Conservation (phyloP, 2,329 filamentous ascomycete genomes). For the Phyllosticta citriasiana region DNA sequence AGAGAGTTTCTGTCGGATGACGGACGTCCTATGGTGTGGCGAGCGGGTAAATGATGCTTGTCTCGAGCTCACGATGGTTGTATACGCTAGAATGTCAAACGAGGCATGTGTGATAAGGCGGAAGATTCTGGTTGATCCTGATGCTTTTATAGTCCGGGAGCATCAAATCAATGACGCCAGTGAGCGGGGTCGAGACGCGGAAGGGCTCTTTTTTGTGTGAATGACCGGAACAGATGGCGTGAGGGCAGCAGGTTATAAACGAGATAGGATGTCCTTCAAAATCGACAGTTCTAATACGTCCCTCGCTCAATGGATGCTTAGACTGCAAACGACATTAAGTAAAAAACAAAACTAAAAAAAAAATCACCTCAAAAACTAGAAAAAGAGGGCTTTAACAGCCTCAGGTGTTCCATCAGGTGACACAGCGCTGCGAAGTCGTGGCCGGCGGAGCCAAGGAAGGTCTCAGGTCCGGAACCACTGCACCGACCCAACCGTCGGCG, state of each 20-base stretch:
- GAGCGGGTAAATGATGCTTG: too few species aligned
- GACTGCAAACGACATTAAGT: too few species aligned
- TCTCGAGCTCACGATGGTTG: too few species aligned
- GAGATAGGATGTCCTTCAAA: too few species aligned
- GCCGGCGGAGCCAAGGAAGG: neutral
- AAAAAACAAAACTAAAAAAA: too few species aligned
- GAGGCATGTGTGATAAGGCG: neutral
- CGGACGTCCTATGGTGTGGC: too few species aligned
- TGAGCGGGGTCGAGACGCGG: neutral
- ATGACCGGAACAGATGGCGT: neutral
- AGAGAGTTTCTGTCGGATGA: neutral
- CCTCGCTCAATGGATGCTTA: too few species aligned
- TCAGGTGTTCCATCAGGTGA: too few species aligned
- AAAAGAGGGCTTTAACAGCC: too few species aligned
- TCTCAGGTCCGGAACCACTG: neutral
- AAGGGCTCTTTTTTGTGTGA: neutral
- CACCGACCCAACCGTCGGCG: neutral
- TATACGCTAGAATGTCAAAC: neutral
- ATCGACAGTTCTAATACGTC: too few species aligned
- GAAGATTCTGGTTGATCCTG: neutral
- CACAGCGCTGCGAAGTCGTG: neutral
- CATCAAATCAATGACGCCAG: neutral
- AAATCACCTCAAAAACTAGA: too few species aligned
- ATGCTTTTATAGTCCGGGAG: neutral
- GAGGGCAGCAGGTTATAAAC: neutral